These are phyloP conservation scores for Vigna reflexopilosa DNA, from an alignment of 306 rosid genomes.

Conservation along the genomic window DNA sequence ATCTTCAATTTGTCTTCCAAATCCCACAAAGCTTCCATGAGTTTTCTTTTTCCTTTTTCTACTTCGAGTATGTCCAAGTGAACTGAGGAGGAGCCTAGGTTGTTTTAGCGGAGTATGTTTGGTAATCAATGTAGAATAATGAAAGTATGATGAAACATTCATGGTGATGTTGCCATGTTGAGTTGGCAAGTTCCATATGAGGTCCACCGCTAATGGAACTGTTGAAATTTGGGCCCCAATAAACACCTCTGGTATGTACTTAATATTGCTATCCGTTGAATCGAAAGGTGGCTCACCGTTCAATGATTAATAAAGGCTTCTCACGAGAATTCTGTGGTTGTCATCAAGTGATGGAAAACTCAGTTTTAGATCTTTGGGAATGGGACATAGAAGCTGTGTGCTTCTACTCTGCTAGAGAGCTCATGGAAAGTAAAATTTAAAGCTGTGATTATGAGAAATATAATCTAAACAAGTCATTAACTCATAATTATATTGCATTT, in stretches of 20 bases:
- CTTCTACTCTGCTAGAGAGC: too few relatives aligned
- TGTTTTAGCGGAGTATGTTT: slow-evolving; percentile 30
- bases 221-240: slow-evolving; percentile 39
- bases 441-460: neutral
- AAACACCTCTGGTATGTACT: slow-evolving; percentile 12
- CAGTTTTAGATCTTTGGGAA: neutral
- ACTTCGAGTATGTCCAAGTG: slow-evolving; percentile 12
- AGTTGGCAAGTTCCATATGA: slow-evolving; percentile 53
- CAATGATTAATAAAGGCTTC: slow-evolving; percentile 44
- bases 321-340: slow-evolving; percentile 41
- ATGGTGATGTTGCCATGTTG: slow-evolving; percentile 28
- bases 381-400: neutral
- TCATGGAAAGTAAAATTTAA: neutral
- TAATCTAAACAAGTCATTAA: too few relatives aligned
- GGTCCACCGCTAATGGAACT: slow-evolving; percentile 44
- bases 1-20: slow-evolving; percentile 52
- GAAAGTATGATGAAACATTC: neutral
- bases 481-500: too few relatives aligned
- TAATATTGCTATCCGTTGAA: slow-evolving; percentile 24
- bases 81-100: neutral
- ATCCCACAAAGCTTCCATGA: slow-evolving; percentile 55
- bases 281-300: slow-evolving; percentile 49
- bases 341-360: slow-evolving; percentile 21
- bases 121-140: slow-evolving; percentile 19
- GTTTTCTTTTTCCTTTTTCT: slow-evolving; percentile 13